phyloP scores from a whole-genome alignment of 225 moss, liverwort and hornwort genomes.

The Pseudisothecium myosuroides region DNA sequence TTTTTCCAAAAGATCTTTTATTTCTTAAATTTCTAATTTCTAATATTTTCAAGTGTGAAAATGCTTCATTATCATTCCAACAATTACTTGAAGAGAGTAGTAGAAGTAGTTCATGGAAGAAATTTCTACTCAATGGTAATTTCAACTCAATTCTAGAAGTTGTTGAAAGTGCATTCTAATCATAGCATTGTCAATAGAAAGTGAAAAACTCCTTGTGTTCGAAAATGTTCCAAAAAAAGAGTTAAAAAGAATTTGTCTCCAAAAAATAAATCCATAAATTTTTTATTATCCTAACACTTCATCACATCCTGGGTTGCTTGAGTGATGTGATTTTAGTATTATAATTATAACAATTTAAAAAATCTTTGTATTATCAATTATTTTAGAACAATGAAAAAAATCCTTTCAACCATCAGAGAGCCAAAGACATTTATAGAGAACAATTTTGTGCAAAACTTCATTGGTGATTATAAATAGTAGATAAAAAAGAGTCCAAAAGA shows the following conservation, averaged over 20 bases:
- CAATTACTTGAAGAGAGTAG: background rate
- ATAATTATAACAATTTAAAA: background rate
- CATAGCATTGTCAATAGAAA: too few relatives aligned
- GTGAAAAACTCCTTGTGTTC: background rate
- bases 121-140: background rate
- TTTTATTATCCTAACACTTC: too few relatives aligned
- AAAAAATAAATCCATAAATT: background rate
- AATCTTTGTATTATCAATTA: background rate
- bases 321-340: background rate
- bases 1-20: background rate
- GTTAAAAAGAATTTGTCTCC: too few relatives aligned
- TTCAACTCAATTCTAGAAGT: background rate
- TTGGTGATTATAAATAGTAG: background rate
- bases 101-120: fast-evolving
- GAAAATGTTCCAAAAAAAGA: background rate
- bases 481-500: too few relatives aligned
- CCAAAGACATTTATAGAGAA: background rate
- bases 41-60: background rate
- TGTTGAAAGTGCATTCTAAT: background rate
- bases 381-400: background rate
- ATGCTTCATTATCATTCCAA: background rate
- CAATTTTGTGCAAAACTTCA: too few relatives aligned
- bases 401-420: background rate
- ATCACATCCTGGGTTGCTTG: background rate
- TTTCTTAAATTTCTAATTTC: background rate